Evolutionary conservation across 331 rosid species (phyloP).

Genomic region (Prunus yedoensis): DNA sequence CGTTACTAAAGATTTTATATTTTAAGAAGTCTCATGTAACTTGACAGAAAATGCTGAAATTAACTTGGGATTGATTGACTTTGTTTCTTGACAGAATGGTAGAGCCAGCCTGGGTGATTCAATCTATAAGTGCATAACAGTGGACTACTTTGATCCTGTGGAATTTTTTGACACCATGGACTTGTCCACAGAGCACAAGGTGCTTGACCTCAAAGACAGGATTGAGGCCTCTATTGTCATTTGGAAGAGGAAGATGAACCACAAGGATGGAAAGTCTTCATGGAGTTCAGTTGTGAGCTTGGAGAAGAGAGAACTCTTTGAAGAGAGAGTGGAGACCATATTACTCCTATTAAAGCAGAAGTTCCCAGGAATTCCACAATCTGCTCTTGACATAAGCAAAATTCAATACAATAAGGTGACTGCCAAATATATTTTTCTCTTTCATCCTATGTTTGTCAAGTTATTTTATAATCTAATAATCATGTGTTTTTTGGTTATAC

Average conservation of each 20-base stretch:
- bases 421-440: background rate
- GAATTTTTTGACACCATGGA: slow-evolving; percentile 52
- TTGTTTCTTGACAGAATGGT: slow-evolving; percentile 55
- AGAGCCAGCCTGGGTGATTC: slow-evolving; percentile 80
- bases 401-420: slow-evolving; percentile 76
- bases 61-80: slow-evolving; percentile 7
- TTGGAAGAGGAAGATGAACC: slow-evolving; percentile 88
- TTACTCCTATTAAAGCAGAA: slow-evolving; percentile 67
- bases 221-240: slow-evolving; percentile 88
- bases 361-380: slow-evolving; percentile 92
- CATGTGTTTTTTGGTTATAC: slow-evolving; percentile 12
- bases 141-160: slow-evolving; percentile 52
- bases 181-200: slow-evolving; percentile 64
- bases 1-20: background rate
- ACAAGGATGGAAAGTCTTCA: slow-evolving; percentile 71
- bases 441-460: background rate
- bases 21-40: too few species aligned
- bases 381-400: slow-evolving; percentile 85
- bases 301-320: slow-evolving; percentile 88
- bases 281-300: slow-evolving; percentile 87
- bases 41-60: slow-evolving; percentile 12
- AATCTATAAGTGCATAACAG: slow-evolving; percentile 66
- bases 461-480: background rate
- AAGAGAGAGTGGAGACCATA: slow-evolving; percentile 86
- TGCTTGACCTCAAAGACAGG: slow-evolving; percentile 76